These are phyloP conservation scores for sunflower (Helianthus annuus) DNA, from an alignment of 129 eudicot species.

Conservation along the genomic window DNA sequence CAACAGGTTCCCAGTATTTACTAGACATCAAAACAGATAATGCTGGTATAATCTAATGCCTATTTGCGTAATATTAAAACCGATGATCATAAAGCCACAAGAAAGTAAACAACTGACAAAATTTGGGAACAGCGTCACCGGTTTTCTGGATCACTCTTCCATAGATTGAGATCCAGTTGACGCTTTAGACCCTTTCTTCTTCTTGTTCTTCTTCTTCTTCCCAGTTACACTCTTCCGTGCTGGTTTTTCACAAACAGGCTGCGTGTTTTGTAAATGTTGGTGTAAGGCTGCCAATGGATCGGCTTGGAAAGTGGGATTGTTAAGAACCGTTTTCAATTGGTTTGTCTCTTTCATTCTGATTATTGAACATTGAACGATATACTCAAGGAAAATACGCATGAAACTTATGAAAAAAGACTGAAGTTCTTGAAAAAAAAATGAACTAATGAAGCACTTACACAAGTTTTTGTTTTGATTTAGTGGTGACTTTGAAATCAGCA, in stretches of 20 bases:
- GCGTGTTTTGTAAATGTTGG: slow-evolving; percentile 82
- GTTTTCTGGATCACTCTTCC: slow-evolving; percentile 46
- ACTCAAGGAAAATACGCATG: background rate
- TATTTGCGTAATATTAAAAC: slow-evolving; percentile 18
- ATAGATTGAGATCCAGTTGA: slow-evolving; percentile 45
- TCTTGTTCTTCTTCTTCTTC: slow-evolving; percentile 42
- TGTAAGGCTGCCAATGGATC: slow-evolving; percentile 85
- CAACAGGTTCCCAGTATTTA: slow-evolving; percentile 22
- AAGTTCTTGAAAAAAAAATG: background rate
- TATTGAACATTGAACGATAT: background rate
- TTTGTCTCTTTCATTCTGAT: slow-evolving; percentile 72
- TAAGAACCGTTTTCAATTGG: slow-evolving; percentile 62
- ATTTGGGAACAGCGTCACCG: background rate
- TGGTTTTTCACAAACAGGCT: slow-evolving; percentile 59
- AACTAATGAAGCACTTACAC: slow-evolving; percentile 52
- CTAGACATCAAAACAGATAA: slow-evolving; percentile 7
- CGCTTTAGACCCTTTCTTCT: slow-evolving; percentile 61
- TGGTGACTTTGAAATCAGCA: slow-evolving; percentile 50
- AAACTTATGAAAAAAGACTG: background rate
- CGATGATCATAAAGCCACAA: slow-evolving; percentile 20
- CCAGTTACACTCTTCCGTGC: slow-evolving; percentile 41
- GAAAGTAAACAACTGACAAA: slow-evolving; percentile 6
- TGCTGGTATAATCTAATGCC: background rate
- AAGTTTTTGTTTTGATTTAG: slow-evolving; percentile 69
- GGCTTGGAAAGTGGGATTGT: slow-evolving; percentile 62